Conservation (phyloP, 73 alveolate species). For the Paramecium octaurelia region DNA sequence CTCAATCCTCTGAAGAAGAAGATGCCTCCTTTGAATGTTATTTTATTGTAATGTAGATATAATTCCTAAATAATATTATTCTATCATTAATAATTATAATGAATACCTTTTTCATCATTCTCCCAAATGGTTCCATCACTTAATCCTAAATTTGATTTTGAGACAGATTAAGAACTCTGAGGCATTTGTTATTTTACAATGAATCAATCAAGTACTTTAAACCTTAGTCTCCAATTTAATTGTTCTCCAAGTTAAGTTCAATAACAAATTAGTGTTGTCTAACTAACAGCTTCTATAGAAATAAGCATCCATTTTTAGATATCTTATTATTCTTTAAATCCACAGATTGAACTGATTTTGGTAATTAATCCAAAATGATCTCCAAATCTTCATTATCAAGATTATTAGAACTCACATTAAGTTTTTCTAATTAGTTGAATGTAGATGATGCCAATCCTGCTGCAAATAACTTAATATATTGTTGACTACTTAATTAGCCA, state of each 20-base stretch:
- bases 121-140: background rate
- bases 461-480: conserved; percentile 31
- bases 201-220: background rate
- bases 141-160: background rate
- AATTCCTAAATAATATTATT: conserved; percentile 29
- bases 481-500: background rate
- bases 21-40: conserved; percentile 27
- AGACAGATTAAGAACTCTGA: conserved; percentile 40
- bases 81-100: background rate
- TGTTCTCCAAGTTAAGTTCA: conserved; percentile 41
- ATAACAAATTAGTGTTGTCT: background rate
- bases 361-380: background rate
- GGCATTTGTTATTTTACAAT: background rate
- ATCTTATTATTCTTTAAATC: background rate
- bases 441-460: conserved; percentile 9
- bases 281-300: background rate
- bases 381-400: background rate
- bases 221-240: conserved; percentile 39
- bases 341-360: background rate
- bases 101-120: background rate
- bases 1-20: conserved; percentile 21
- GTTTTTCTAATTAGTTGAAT: background rate
- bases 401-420: background rate
- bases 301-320: background rate
- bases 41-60: conserved; percentile 44